Base-by-base conservation (phyloP, 306 rosid genomes). In the Ochetophila trinervis region DNA sequence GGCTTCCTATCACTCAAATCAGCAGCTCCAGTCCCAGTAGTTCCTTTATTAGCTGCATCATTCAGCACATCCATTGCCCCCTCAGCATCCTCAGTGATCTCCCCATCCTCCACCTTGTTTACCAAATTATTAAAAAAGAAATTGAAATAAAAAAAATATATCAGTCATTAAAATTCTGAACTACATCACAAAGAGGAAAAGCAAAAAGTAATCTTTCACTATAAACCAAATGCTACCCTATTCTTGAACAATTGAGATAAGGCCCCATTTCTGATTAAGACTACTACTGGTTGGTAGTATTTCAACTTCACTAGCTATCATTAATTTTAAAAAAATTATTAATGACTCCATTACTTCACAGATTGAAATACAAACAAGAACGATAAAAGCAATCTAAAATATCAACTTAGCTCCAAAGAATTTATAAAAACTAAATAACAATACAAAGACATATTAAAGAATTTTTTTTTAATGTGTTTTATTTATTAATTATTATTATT, bases 71-170 rank as follows among this genome's bases (percentile, higher is more conserved):
- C 86, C 80, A 83, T 66, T 44, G 48, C 74, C 13, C 57, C 90
- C 70, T 77, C 79, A 32, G 62, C 82, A 53, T 78, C 87, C 72
- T 87, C 88, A 56, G 56, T 22, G 58, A 87, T 72, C 83, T 85
- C 98, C 50, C 92, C 95, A 36, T 85, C 98, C 64, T 84, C 98
- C 50, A 89, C 75, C 98, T 89, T 65, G 65, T 68, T 50, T 50
- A 63, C 65, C 72, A 79, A 81, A 54, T 17, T 20, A 11, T n/a
- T n/a, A n/a, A n/a, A n/a, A 14, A 53, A 53, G 53, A 34, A 37
- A 4, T 16, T 62, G 20, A n/a, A n/a, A n/a, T n/a, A n/a, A n/a
- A n/a, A n/a, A n/a, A n/a, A n/a, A n/a, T n/a, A n/a, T 14, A 6
- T 15, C 4, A n/a, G 24, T 74, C 27, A 15, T 22, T 56, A 47